Base-by-base conservation (phyloP, 495 filamentous ascomycete species). In the Thozetella sp. region DNA sequence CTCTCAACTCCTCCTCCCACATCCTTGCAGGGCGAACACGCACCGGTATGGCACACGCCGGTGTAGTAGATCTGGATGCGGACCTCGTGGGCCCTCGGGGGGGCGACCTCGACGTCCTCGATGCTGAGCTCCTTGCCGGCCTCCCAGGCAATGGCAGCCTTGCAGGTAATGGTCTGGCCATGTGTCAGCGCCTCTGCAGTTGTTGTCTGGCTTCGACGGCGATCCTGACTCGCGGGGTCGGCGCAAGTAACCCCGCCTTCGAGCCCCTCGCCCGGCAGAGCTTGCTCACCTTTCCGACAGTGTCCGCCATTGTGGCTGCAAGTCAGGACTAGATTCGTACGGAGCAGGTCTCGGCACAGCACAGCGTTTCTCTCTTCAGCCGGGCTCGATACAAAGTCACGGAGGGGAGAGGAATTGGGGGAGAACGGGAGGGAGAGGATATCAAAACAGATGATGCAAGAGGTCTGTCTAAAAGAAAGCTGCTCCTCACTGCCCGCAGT, bases 111-210 rank as follows among this genome's bases (percentile, higher is more conserved):
- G 67, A 99, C 85, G 62, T 93, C 89, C 77, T 99, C 95, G 59
- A 97, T 81, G 64, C 83, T 88, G 56, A 99, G 83, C 68, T 92
- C 89, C 77, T 96, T 89, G 63, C 88, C 93, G 30, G 96, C 91
- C 70, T 90, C 95, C 95, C 95, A 99, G 69, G 95, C 96, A 57
- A 99, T 87, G 56, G 95, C 95, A 55, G 96, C 93, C 90, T 97
- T 82, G 74, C 79, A 82, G 62, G 74, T 80, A 63, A 82, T 82
- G 66, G 77, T 76, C 79, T 82, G 67, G 45, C 37, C 51, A n/a
- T 26, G 37, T 24, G 23, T 37, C 6, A 23, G 57, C 48, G 23
- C 58, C n/a, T 34, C 46, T 43, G 30, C 20, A 20, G 55, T 30
- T 37, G 17, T n/a, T 17, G 45, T 19, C 50, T 26, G 25, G 2